Evolutionary conservation across 345 rosid species (phyloP).

Genomic region (Gossypium stocksii): DNA sequence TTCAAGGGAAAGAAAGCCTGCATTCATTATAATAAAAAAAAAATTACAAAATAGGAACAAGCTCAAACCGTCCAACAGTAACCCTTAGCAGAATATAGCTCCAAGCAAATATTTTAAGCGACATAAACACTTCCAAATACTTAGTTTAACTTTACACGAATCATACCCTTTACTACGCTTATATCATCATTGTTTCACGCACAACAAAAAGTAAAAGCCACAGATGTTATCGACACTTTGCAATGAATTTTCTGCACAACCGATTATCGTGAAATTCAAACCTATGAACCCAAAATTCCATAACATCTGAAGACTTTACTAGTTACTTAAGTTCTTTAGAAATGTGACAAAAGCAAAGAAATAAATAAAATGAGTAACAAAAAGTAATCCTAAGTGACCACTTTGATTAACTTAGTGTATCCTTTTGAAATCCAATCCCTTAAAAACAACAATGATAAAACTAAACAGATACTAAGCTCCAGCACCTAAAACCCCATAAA

Average conservation of each 20-base stretch:
- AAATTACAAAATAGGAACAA: not conserved
- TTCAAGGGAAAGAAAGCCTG: constrained; percentile 88
- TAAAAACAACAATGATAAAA: not conserved
- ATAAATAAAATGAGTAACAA: not conserved
- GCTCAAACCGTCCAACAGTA: not conserved
- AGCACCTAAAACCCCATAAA: not conserved
- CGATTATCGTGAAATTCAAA: not conserved
- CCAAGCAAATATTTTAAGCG: not conserved
- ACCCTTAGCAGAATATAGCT: not conserved
- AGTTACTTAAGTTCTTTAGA: not conserved
- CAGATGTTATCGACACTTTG: not conserved
- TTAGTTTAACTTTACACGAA: not conserved
- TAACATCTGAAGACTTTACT: not conserved
- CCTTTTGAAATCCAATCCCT: not conserved
- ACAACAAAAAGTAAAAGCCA: not conserved
- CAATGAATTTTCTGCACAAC: not conserved
- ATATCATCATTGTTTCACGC: not conserved
- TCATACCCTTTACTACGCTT: not conserved
- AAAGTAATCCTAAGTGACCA: not conserved
- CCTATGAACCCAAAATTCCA: not conserved
- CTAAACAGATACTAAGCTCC: not conserved
- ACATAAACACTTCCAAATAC: not conserved
- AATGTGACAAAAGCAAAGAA: not conserved
- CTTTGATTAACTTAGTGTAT: not conserved
- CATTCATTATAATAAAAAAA: constrained; percentile 8